Conservation (phyloP, 1,139 yeast genomes). For the Williopsis jadinii region DNA sequence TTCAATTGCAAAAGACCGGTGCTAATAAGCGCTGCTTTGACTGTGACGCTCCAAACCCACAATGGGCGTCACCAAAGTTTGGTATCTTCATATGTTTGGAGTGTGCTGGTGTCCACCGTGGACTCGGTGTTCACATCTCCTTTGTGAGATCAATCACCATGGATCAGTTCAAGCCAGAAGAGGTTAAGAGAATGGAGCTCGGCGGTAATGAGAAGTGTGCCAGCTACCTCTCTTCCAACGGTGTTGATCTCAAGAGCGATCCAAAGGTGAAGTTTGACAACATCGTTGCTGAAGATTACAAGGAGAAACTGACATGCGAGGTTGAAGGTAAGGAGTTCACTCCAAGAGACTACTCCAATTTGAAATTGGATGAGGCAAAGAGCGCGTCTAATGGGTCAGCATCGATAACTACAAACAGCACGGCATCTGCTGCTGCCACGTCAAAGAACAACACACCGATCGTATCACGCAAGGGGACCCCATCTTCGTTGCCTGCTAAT, state of each 20-base stretch:
- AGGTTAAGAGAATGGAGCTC: constrained; percentile 80
- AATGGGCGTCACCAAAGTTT: constrained; percentile 98
- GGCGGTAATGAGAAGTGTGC: constrained; percentile 87
- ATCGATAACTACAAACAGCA: background rate
- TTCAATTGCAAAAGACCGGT: constrained; percentile 74
- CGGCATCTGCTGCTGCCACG: background rate
- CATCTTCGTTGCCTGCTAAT: constrained; percentile 21
- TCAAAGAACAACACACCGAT: constrained; percentile 27
- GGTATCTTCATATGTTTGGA: constrained; percentile 95
- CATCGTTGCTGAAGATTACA: constrained; percentile 90
- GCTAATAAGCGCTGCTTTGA: constrained; percentile 88
- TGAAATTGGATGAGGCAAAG: constrained; percentile 16
- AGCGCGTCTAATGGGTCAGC: constrained; percentile 1
- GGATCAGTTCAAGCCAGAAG: constrained; percentile 96
- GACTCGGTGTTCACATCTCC: constrained; percentile 93
- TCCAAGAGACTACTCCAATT: constrained; percentile 54
- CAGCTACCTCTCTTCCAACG: constrained; percentile 62
- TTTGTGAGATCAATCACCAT: constrained; percentile 94
- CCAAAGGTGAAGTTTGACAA: constrained; percentile 77
- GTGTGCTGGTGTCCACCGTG: constrained; percentile 95
- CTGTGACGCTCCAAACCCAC: constrained; percentile 93
- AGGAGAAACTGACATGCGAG: constrained; percentile 67
- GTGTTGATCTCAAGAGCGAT: constrained; percentile 59
- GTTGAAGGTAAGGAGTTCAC: constrained; percentile 70
- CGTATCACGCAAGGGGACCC: constrained; percentile 37